Conservation (phyloP, 2,329 filamentous ascomycete genomes). For the Trichoderma sp. region DNA sequence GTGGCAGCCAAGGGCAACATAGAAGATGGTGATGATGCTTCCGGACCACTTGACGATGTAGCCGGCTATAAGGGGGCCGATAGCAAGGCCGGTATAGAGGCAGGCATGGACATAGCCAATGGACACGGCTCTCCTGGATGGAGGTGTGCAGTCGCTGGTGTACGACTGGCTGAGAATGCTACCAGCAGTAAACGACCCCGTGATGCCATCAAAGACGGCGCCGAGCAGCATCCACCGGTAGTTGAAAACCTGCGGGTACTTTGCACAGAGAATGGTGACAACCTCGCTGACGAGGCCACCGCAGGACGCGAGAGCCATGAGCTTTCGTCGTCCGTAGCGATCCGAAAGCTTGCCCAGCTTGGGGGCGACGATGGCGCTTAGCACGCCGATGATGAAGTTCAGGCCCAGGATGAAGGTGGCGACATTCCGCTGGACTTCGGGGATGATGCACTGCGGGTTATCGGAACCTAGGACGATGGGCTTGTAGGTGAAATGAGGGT, state of each 20-base stretch:
- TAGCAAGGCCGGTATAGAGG: conserved; percentile 82
- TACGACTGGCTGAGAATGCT: conserved; percentile 79
- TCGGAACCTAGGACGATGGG: conserved; percentile 65
- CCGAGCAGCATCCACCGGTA: conserved; percentile 79
- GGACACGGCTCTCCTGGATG: conserved; percentile 72
- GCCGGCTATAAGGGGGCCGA: conserved; percentile 79
- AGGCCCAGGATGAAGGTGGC: conserved; percentile 76
- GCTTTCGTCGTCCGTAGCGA: conserved; percentile 71
- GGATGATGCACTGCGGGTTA: conserved; percentile 76
- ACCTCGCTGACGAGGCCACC: conserved; percentile 74
- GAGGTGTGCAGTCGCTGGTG: conserved; percentile 80
- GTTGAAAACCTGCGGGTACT: conserved; percentile 66
- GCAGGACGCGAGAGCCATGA: conserved; percentile 69
- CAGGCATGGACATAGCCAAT: conserved; percentile 91
- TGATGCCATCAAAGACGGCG: conserved; percentile 74
- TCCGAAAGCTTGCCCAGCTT: conserved; percentile 84
- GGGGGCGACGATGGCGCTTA: conserved; percentile 79
- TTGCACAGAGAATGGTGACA: conserved; percentile 74
- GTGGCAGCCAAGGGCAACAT: conserved; percentile 71
- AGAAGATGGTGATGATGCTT: conserved; percentile 77
- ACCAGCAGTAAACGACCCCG: conserved; percentile 83
- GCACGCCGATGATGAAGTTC: conserved; percentile 68
- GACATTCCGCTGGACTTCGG: conserved; percentile 73
- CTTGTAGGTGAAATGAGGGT: conserved; percentile 58
- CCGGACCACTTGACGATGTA: conserved; percentile 75